Evolutionary conservation across 176 grass and related monocot genomes (phyloP).

Genomic region (Pharus latifolius): DNA sequence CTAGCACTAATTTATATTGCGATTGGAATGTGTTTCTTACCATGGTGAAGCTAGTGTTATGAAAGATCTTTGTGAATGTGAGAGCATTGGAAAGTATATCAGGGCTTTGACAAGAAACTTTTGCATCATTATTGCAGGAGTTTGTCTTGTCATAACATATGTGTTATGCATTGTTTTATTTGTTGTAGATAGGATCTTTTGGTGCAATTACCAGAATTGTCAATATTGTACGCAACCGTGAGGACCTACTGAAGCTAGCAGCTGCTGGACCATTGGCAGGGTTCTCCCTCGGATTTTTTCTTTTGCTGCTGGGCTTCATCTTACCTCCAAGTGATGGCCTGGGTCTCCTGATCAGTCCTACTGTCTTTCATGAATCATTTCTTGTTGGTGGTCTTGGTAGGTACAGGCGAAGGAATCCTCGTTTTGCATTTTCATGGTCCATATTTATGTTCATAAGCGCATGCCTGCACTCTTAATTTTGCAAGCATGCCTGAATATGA

Average conservation of each 20-base stretch:
- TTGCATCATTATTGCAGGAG: neutral
- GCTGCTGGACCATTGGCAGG: conserved; percentile 84
- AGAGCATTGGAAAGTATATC: neutral
- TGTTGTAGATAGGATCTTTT: conserved; percentile 90
- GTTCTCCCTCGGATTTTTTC: conserved; percentile 59
- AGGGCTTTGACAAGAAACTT: neutral
- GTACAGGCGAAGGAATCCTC: neutral
- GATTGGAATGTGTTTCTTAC: neutral
- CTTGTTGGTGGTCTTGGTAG: conserved; percentile 86
- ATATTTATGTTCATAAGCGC: neutral
- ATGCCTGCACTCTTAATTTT: neutral
- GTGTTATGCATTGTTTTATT: neutral
- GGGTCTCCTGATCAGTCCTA: conserved; percentile 71
- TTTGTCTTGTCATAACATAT: neutral
- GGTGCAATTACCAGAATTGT: conserved; percentile 88
- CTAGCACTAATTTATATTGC: neutral
- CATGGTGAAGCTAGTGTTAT: neutral
- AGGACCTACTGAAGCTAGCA: conserved; percentile 74
- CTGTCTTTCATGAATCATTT: conserved; percentile 87
- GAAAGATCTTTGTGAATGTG: neutral
- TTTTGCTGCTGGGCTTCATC: conserved; percentile 76
- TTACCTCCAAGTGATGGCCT: conserved; percentile 73
- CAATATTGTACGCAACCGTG: conserved; percentile 74
- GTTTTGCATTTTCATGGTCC: neutral
- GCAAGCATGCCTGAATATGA: neutral